Conservation (phyloP, 2,329 filamentous ascomycete genomes). For the Apiospora pterosperma region DNA sequence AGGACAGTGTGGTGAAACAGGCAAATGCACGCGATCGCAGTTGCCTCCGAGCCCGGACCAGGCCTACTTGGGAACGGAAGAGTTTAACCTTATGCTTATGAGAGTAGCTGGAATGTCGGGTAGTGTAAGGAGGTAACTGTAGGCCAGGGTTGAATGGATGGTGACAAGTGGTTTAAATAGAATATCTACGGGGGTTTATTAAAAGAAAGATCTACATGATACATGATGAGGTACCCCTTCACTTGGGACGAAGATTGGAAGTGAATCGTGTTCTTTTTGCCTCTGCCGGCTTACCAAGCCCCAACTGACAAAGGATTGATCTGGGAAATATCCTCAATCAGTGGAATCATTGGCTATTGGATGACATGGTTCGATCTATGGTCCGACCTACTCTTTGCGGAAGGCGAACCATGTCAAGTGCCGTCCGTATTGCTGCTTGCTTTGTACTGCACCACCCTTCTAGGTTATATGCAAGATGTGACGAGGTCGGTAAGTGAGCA, state of each 20-base stretch:
- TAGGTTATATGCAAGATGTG: not conserved
- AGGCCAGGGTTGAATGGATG: not conserved
- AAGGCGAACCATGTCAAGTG: not conserved
- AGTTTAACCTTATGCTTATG: not conserved
- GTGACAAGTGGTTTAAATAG: not conserved
- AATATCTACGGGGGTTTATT: not conserved
- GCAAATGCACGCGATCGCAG: not conserved
- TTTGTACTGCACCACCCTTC: not conserved
- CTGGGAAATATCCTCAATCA: not conserved
- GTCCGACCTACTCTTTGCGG: slow-evolving; percentile 6
- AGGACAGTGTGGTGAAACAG: not conserved
- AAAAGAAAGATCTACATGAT: slow-evolving; percentile 1
- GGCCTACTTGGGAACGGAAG: not conserved
- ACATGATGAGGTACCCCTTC: not conserved
- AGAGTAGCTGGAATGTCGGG: not conserved
- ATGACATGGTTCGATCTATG: slow-evolving; percentile 14
- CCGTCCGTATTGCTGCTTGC: not conserved
- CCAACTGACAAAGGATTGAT: slow-evolving; percentile 4
- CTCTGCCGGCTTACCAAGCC: slow-evolving; percentile 1
- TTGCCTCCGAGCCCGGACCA: not conserved
- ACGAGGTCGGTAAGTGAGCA: not conserved
- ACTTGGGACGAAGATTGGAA: not conserved
- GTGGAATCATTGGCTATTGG: not conserved
- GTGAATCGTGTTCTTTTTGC: slow-evolving; percentile 12
- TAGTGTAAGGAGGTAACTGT: not conserved